Conservation (phyloP, 2,329 filamentous ascomycete species). For the Colletotrichum euphorbiae region DNA sequence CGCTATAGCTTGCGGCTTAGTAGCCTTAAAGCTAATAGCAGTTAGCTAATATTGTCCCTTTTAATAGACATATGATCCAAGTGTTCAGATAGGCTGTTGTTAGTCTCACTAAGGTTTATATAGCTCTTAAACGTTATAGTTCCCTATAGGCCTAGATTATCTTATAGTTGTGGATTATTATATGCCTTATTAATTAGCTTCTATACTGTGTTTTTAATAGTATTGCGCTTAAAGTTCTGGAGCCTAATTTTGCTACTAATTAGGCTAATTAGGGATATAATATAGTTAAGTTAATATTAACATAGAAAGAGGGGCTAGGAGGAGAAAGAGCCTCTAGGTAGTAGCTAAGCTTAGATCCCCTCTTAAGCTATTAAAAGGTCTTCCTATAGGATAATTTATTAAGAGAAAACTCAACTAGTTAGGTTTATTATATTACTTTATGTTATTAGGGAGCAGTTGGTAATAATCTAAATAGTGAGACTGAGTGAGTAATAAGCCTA, state of each 20-base stretch:
- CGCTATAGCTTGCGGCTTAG: background rate
- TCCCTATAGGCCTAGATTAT: background rate
- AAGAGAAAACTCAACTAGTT: slow-evolving; percentile 46
- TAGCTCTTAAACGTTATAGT: background rate
- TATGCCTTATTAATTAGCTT: slow-evolving; percentile 47
- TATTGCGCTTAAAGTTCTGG: slow-evolving; percentile 48
- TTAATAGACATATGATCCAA: background rate
- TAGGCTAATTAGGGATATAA: slow-evolving; percentile 45
- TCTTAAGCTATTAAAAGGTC: slow-evolving; percentile 49
- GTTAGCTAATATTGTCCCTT: background rate
- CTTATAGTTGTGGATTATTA: slow-evolving; percentile 43
- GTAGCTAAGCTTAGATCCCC: slow-evolving; percentile 48
- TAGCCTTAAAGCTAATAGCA: background rate
- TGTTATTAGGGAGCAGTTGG: slow-evolving; percentile 48
- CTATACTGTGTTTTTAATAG: slow-evolving; percentile 51
- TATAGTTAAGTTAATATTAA: slow-evolving; percentile 49
- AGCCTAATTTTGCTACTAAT: slow-evolving; percentile 52
- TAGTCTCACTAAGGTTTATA: background rate
- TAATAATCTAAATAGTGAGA: slow-evolving; percentile 47
- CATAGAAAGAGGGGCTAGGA: slow-evolving; percentile 46
- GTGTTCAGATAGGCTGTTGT: background rate
- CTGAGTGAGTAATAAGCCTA: slow-evolving; percentile 49
- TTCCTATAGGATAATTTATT: slow-evolving; percentile 52
- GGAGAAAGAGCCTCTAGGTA: slow-evolving; percentile 42
- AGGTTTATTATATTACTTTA: slow-evolving; percentile 50